Conservation (phyloP, 2,329 filamentous ascomycete genomes). For the Dryadomyces quercus-mongolicae region DNA sequence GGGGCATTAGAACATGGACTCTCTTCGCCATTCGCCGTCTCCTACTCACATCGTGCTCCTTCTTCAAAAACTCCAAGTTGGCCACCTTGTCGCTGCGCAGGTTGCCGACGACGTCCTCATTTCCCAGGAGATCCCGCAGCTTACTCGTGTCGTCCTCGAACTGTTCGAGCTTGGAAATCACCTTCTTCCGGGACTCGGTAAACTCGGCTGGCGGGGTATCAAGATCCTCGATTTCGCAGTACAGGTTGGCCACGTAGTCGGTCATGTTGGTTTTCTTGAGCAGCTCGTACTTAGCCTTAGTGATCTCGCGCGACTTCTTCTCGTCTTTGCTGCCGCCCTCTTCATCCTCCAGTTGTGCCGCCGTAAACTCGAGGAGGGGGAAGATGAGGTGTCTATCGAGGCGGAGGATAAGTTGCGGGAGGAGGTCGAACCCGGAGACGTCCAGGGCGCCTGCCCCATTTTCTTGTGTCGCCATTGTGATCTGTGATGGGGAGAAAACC, state of each 20-base stretch:
- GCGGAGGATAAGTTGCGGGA: slow-evolving; percentile 80
- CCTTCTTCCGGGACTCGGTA: slow-evolving; percentile 77
- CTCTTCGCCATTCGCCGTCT: background rate
- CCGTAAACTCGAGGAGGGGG: slow-evolving; percentile 86
- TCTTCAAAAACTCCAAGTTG: slow-evolving; percentile 96
- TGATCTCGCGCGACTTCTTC: slow-evolving; percentile 53
- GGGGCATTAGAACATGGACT: background rate
- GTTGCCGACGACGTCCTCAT: slow-evolving; percentile 82
- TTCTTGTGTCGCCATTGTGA: slow-evolving; percentile 7
- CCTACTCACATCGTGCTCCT: slow-evolving; percentile 79
- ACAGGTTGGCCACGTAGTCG: slow-evolving; percentile 87
- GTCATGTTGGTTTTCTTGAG: slow-evolving; percentile 98
- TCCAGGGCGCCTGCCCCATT: background rate
- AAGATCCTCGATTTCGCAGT: slow-evolving; percentile 77
- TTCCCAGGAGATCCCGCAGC: slow-evolving; percentile 74
- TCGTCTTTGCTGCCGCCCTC: slow-evolving; percentile 41
- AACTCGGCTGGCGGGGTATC: slow-evolving; percentile 74
- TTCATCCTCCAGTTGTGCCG: slow-evolving; percentile 68
- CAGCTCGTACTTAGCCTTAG: slow-evolving; percentile 81
- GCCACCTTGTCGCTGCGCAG: slow-evolving; percentile 94
- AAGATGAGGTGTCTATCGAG: slow-evolving; percentile 96
- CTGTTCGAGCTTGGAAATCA: slow-evolving; percentile 69
- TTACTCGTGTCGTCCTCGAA: slow-evolving; percentile 80
- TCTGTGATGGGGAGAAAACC: background rate
- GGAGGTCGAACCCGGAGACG: slow-evolving; percentile 33